These are phyloP conservation scores for Neonectria hederae DNA, from an alignment of 2,329 filamentous ascomycete species.

Conservation along the genomic window DNA sequence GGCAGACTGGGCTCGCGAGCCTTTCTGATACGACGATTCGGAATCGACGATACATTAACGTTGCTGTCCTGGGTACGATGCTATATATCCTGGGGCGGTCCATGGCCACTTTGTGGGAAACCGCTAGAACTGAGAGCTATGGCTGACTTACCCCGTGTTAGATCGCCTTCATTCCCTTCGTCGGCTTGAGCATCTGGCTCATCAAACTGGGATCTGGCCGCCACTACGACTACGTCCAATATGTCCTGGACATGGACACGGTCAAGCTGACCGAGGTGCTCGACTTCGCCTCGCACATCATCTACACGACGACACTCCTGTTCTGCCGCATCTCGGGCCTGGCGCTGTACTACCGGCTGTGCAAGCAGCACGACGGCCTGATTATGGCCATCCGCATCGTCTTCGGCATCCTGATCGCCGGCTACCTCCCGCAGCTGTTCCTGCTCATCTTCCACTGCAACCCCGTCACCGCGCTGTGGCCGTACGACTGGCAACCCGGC, in stretches of 20 bases:
- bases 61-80: slow-evolving; percentile 47
- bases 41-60: slow-evolving; percentile 51
- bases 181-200: slow-evolving; percentile 53
- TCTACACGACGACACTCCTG: slow-evolving; percentile 61
- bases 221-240: slow-evolving; percentile 57
- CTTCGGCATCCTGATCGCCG: slow-evolving; percentile 50
- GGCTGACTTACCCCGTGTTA: slow-evolving; percentile 33
- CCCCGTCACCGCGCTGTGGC: slow-evolving; percentile 62
- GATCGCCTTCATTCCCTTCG: slow-evolving; percentile 53
- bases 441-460: slow-evolving; percentile 62
- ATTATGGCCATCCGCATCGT: slow-evolving; percentile 48
- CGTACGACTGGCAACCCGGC: slow-evolving; percentile 58
- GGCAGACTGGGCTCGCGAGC: slow-evolving; percentile 48
- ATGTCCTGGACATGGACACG: slow-evolving; percentile 54
- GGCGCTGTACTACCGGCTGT: slow-evolving; percentile 60
- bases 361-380: slow-evolving; percentile 50
- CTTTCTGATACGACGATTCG: slow-evolving; percentile 49
- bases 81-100: background rate
- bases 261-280: slow-evolving; percentile 56
- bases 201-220: slow-evolving; percentile 59
- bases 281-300: slow-evolving; percentile 60
- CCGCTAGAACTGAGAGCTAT: background rate
- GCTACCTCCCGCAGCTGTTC: slow-evolving; percentile 58
- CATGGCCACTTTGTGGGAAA: background rate
- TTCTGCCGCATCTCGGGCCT: slow-evolving; percentile 62